Evolutionary conservation across 495 filamentous ascomycete species (phyloP).

Genomic region (Tetracladium setigerum): DNA sequence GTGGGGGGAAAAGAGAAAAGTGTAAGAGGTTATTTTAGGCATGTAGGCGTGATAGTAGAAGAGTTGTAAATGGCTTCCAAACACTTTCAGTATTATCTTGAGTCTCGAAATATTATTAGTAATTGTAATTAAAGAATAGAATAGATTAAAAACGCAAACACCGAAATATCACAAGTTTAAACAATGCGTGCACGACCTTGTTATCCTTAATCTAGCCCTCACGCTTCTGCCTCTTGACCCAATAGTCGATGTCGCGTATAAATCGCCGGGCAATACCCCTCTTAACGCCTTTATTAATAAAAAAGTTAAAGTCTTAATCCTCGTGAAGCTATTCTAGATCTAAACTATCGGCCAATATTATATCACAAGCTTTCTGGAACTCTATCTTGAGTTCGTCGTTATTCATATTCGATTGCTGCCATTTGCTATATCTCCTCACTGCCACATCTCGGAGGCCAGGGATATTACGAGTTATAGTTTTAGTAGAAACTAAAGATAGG

Average conservation of each 20-base stretch:
- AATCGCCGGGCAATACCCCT: conserved; percentile 12
- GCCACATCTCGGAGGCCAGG: conserved; percentile 17
- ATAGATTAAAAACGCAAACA: no score
- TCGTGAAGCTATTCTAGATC: conserved; percentile 16
- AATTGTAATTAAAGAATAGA: no score
- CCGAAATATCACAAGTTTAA: no score
- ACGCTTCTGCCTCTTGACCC: conserved; percentile 27
- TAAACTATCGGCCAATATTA: conserved; percentile 2
- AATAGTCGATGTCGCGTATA: conserved; percentile 15
- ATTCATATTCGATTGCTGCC: conserved; percentile 7
- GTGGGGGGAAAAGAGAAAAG: conserved; percentile 10
- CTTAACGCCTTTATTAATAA: conserved; percentile 14
- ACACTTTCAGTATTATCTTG: no score
- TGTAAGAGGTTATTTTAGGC: conserved; percentile 17
- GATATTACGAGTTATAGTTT: conserved; percentile 11
- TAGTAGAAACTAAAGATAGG: neutral
- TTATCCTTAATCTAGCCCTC: conserved; percentile 23
- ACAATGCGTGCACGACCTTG: no score
- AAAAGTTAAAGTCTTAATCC: conserved; percentile 17
- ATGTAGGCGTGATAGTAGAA: conserved; percentile 9
- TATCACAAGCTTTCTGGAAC: conserved; percentile 9
- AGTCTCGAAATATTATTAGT: no score
- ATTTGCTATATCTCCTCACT: conserved; percentile 21
- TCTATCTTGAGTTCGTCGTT: conserved; percentile 1
- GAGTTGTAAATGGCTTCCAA: no score